Evolutionary conservation across 495 filamentous ascomycete genomes (phyloP).

Genomic region (Penicillium tannophilum): DNA sequence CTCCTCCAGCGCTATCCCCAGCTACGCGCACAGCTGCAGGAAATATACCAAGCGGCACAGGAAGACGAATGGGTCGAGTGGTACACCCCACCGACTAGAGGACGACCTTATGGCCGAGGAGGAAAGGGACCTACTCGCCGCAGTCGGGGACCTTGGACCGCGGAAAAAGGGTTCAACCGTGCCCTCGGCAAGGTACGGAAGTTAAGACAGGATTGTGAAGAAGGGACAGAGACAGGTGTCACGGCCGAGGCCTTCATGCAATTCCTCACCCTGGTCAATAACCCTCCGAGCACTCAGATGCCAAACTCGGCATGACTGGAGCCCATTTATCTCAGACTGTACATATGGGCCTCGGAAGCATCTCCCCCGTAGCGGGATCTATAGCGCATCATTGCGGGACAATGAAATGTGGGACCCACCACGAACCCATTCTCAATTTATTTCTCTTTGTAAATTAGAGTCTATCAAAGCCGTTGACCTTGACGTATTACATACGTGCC

Average conservation of each 20-base stretch:
- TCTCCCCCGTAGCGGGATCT: not conserved
- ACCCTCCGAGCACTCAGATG: conserved; percentile 16
- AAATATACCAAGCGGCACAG: conserved; percentile 55
- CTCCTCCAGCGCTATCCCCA: conserved; percentile 56
- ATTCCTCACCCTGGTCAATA: conserved; percentile 42
- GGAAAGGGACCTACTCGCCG: conserved; percentile 35
- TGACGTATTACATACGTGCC: not conserved
- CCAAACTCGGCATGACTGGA: conserved; percentile 1
- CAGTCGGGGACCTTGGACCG: conserved; percentile 44
- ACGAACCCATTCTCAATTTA: not conserved
- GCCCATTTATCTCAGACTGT: not conserved
- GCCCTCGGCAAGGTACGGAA: conserved; percentile 45
- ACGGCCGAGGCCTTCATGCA: conserved; percentile 44
- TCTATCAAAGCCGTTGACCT: not conserved
- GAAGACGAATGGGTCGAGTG: conserved; percentile 47
- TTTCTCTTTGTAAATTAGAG: not conserved
- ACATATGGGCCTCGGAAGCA: not conserved
- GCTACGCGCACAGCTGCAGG: conserved; percentile 50
- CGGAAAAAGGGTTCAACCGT: conserved; percentile 50
- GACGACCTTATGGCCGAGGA: conserved; percentile 45
- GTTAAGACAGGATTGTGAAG: conserved; percentile 42
- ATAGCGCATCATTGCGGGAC: conserved; percentile 19
- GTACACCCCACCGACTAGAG: conserved; percentile 22
- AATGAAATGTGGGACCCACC: conserved; percentile 13
- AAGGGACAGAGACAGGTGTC: conserved; percentile 36